These are phyloP conservation scores for Piper betle DNA, from an alignment of 164 flowering plant species.

Conservation along the genomic window DNA sequence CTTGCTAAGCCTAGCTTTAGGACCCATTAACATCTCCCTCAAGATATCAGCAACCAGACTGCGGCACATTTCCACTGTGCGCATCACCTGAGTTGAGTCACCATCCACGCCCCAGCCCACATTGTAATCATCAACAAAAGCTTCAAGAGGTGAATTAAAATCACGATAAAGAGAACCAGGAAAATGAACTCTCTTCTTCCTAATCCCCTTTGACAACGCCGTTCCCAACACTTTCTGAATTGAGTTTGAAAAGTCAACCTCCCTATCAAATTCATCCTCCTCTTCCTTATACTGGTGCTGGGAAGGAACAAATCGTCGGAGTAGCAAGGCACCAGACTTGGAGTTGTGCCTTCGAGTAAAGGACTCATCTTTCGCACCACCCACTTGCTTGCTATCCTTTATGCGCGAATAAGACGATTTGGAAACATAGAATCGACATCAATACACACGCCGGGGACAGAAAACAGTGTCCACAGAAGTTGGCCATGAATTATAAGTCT, in stretches of 20 bases:
- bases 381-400: background rate
- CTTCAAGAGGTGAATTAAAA: conserved; percentile 16
- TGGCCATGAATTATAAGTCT: too few relatives aligned
- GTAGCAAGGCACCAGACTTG: conserved; percentile 34
- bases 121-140: background rate
- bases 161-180: conserved; percentile 26
- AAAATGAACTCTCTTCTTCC: conserved; percentile 34
- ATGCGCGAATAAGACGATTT: background rate
- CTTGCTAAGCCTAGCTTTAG: conserved; percentile 68
- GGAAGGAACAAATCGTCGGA: conserved; percentile 18
- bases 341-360: conserved; percentile 54
- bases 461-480: background rate
- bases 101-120: conserved; percentile 8
- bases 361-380: background rate
- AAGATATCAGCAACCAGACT: conserved; percentile 55
- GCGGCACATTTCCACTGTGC: conserved; percentile 62
- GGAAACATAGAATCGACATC: background rate
- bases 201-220: conserved; percentile 11
- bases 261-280: conserved; percentile 19
- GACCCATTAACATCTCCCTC: conserved; percentile 39
- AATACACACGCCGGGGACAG: background rate
- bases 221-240: conserved; percentile 6
- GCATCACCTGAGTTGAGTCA: conserved; percentile 37
- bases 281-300: conserved; percentile 1
- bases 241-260: conserved; percentile 23